Conservation (phyloP, 2,329 filamentous ascomycete species). For the Stromatinia cepivora region DNA sequence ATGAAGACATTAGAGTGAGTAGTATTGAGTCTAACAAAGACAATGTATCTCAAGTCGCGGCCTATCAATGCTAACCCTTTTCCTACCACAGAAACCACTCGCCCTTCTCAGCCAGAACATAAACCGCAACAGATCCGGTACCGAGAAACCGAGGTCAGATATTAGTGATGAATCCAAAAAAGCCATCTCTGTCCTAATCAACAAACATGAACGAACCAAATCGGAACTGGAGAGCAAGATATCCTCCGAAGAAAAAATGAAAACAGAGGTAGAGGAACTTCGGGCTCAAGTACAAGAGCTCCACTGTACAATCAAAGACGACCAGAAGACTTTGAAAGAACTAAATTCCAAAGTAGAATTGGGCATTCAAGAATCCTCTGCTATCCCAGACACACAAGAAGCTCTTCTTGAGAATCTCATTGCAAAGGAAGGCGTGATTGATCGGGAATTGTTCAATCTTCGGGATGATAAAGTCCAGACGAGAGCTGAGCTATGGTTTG, state of each 20-base stretch:
- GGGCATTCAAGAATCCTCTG: not conserved
- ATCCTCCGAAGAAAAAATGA: not conserved
- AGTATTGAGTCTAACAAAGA: not conserved
- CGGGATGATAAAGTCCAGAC: not conserved
- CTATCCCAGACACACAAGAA: constrained; percentile 1
- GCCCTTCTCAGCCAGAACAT: not conserved
- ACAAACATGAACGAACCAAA: not conserved
- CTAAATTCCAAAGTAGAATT: not conserved
- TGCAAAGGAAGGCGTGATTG: not conserved
- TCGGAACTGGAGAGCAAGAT: not conserved
- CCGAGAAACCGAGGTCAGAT: not conserved
- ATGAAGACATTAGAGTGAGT: constrained; percentile 11
- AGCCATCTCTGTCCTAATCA: constrained; percentile 4
- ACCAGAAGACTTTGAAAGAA: not conserved
- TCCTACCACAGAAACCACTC: not conserved
- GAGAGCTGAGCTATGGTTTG: not conserved
- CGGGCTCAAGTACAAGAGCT: not conserved
- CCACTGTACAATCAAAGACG: not conserved
- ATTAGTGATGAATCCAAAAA: constrained; percentile 5
- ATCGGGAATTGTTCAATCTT: constrained; percentile 1
- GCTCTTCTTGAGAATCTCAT: not conserved
- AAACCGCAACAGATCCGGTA: not conserved
- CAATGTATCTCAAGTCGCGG: not conserved
- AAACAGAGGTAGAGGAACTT: not conserved
- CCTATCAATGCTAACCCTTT: not conserved